Evolutionary conservation across 306 rosid genomes (phyloP).

Genomic region (Spatholobus suberectus): DNA sequence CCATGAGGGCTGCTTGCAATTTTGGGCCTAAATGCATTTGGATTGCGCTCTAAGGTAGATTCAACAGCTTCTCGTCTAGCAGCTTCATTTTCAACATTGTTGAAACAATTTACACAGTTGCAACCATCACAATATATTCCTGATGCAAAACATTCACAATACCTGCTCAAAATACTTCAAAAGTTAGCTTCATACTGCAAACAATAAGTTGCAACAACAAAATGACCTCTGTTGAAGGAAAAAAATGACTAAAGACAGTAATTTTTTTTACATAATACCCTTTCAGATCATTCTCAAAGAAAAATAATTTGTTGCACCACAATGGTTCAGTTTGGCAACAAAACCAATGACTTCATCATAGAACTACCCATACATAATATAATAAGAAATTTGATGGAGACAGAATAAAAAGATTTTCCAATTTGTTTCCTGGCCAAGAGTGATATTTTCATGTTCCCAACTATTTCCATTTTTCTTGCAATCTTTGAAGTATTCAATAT

Average conservation of each 20-base stretch:
- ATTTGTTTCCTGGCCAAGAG: conserved; percentile 4
- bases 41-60: conserved; percentile 98
- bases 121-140: conserved; percentile 99
- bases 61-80: conserved; percentile 97
- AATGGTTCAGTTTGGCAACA: conserved; percentile 22
- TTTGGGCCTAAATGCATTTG: conserved; percentile 98
- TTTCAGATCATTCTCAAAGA: not conserved
- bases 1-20: conserved; percentile 99
- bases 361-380: conserved; percentile 7
- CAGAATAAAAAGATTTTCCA: not conserved
- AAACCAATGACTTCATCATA: conserved; percentile 13
- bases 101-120: conserved; percentile 96
- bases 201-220: conserved; percentile 1
- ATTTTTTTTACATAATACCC: conserved; percentile 1
- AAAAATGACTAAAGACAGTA: conserved; percentile 13
- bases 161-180: conserved; percentile 69
- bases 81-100: conserved; percentile 95
- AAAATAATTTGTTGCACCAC: conserved; percentile 9
- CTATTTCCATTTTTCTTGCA: conserved; percentile 19
- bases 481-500: not conserved
- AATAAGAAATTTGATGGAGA: not conserved
- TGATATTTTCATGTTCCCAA: conserved; percentile 9
- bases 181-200: conserved; percentile 40
- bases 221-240: conserved; percentile 19
- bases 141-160: conserved; percentile 99